A percentile compares a stretch with the other conserved stretches of the same genome.
These are phyloP conservation scores for Xanthoceras sorbifolium DNA, from an alignment of 345 rosid genomes.

Conservation along the genomic window DNA sequence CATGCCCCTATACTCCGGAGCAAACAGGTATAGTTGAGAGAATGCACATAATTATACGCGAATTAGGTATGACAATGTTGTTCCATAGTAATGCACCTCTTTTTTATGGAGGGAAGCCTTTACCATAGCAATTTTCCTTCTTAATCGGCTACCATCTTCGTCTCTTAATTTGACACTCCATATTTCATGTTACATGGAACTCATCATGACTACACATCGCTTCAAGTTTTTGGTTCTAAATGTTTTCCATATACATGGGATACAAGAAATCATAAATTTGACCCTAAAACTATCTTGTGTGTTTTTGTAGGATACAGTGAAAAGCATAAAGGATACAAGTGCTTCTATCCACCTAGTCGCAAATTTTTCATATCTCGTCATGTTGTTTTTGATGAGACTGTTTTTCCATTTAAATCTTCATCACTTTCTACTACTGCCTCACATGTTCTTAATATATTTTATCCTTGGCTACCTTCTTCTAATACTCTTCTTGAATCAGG, in stretches of 20 bases:
- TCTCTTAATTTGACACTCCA: neutral
- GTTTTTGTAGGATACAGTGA: neutral
- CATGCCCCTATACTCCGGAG: neutral
- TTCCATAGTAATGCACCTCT: slow-evolving; percentile 1
- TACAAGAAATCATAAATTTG: too few species aligned
- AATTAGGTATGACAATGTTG: slow-evolving; percentile 18
- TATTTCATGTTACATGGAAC: neutral
- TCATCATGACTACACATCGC: neutral
- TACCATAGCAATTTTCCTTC: neutral
- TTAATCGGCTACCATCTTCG: neutral
- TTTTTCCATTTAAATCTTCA: neutral
- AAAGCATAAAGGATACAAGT: slow-evolving; percentile 9
- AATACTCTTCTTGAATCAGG: too few species aligned
- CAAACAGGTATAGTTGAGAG: slow-evolving; percentile 18
- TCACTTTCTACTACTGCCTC: too few species aligned
- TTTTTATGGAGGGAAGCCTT: slow-evolving; percentile 10
- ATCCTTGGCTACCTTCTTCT: too few species aligned
- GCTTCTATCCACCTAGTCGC: neutral
- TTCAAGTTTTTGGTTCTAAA: neutral
- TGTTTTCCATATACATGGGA: slow-evolving; percentile 2
- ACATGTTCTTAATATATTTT: too few species aligned
- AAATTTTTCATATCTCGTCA: neutral
- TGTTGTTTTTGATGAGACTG: neutral
- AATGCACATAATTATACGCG: neutral
- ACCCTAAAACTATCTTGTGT: neutral